A percentile compares a stretch with the other conserved stretches of the same genome.
Conservation (phyloP, 1,284 basidiomycete species). For the Kwoniella shivajii region DNA sequence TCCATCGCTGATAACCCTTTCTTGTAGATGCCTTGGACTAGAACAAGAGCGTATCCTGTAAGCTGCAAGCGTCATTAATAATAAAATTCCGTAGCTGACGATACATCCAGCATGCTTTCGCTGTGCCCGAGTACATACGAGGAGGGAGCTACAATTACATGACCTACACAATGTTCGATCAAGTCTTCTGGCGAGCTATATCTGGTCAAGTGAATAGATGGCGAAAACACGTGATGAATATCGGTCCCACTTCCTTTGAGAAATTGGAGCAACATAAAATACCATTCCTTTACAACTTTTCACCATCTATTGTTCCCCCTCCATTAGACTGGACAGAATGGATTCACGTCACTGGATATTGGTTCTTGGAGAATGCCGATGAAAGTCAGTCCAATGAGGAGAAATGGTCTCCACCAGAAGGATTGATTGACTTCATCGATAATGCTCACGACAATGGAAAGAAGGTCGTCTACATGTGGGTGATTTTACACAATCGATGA, state of each 20-base stretch:
- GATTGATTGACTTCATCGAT: slow-evolving; percentile 79
- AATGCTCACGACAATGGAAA: slow-evolving; percentile 70
- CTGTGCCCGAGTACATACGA: slow-evolving; percentile 90
- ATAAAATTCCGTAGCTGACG: neutral
- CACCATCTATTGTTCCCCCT: slow-evolving; percentile 80
- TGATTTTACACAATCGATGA: neutral
- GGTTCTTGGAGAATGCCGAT: slow-evolving; percentile 91
- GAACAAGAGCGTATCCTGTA: slow-evolving; percentile 77
- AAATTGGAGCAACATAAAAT: slow-evolving; percentile 92
- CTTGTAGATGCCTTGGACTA: slow-evolving; percentile 60
- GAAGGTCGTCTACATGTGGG: slow-evolving; percentile 88
- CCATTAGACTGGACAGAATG: slow-evolving; percentile 98
- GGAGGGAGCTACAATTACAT: slow-evolving; percentile 98
- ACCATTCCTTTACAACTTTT: slow-evolving; percentile 97
- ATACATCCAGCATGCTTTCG: slow-evolving; percentile 74
- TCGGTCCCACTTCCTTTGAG: slow-evolving; percentile 81
- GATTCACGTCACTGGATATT: slow-evolving; percentile 94
- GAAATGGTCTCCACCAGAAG: slow-evolving; percentile 81
- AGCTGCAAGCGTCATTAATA: slow-evolving; percentile 3
- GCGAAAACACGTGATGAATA: slow-evolving; percentile 75
- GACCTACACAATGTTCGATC: slow-evolving; percentile 77
- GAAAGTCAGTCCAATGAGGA: slow-evolving; percentile 62
- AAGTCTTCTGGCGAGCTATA: slow-evolving; percentile 95
- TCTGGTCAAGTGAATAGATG: slow-evolving; percentile 93
- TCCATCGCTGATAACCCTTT: slow-evolving; percentile 11